Percentiles rank a stretch among this genome's conserved stretches.
These are phyloP conservation scores for Dioscorea zingiberensis DNA, from an alignment of 106 monocot species.

Conservation along the genomic window DNA sequence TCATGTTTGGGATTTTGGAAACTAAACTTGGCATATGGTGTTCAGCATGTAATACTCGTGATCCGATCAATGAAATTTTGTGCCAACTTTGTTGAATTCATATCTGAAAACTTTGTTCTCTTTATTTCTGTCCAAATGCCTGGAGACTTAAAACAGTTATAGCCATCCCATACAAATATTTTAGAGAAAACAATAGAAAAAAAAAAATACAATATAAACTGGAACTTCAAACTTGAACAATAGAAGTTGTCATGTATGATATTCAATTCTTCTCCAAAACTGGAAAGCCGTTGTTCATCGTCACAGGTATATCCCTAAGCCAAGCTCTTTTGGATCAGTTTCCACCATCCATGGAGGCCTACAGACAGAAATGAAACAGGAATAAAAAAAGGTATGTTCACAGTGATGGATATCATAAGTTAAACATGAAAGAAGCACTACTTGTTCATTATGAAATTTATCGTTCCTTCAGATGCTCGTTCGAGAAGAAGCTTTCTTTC, in stretches of 20 bases:
- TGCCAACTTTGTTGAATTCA: background rate
- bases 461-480: conserved; percentile 73
- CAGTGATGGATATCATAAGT: too few relatives aligned
- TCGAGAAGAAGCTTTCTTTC: conserved; percentile 64
- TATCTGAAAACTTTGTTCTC: too few relatives aligned
- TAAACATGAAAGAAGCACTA: conserved; percentile 12
- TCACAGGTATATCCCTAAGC: conserved; percentile 81
- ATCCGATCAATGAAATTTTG: background rate
- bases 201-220: background rate
- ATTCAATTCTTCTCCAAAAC: too few relatives aligned
- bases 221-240: too few relatives aligned
- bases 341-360: conserved; percentile 96
- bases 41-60: background rate
- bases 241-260: too few relatives aligned
- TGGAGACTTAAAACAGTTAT: background rate
- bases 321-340: conserved; percentile 78
- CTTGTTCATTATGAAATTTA: conserved; percentile 87
- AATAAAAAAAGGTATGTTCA: too few relatives aligned
- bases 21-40: too few relatives aligned
- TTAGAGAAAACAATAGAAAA: background rate
- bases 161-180: too few relatives aligned
- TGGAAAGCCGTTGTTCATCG: background rate
- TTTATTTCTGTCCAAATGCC: too few relatives aligned
- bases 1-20: too few relatives aligned
- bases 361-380: background rate